Base-by-base conservation (phyloP, 805 yeast species). In the Hanseniaspora osmophila region DNA sequence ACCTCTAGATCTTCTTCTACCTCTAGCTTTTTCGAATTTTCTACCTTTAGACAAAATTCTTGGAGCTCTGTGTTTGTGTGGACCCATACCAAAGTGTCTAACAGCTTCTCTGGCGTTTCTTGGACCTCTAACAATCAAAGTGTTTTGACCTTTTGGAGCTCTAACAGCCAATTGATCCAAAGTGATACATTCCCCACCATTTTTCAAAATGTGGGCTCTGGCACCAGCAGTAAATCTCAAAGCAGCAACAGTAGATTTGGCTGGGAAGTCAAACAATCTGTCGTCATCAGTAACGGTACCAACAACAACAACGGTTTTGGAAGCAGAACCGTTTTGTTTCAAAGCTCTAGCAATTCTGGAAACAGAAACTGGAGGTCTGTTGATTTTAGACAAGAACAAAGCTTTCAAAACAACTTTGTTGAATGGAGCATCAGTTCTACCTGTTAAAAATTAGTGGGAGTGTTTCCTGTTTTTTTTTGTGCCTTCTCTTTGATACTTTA, bases 11-110 rank as follows among this genome's bases (percentile, higher is more conserved):
- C 78, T 82, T 78, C 99, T 81, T 75, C 83, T 94, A 82, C 99
- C 99, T 85, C 99, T 92, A 66, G 96, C 99, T 76, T 92, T 87
- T 82, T 92, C 98, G 82, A 92, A 92, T 78, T 92, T 92, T 83
- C 97, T 92, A 73, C 99, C 99, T 72, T 77, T 87, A 55, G 97
- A 90, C 67, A 73, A 65, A 73, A 92, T 81, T 78, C 94, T 87
- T 75, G 99, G 99, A 67, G 97, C 97, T 86, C 92, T 92, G 77
- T 78, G 75, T 81, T 86, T 86, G 94, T 92, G 98, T 68, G 99
- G 99, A 77, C 99, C 99, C 73, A 90, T 69, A 73, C 99, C 99
- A 70, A 92, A 92, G 84, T 92, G 97, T 79, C 96, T 86, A 65
- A 86, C 97, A 65, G 97, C 96, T 78, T 92, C 96, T 80, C 99